Evolutionary conservation across 257 asterid species (phyloP), one percentile per base, ranked within the genome.

Genomic region (Capsicum baccatum): DNA sequence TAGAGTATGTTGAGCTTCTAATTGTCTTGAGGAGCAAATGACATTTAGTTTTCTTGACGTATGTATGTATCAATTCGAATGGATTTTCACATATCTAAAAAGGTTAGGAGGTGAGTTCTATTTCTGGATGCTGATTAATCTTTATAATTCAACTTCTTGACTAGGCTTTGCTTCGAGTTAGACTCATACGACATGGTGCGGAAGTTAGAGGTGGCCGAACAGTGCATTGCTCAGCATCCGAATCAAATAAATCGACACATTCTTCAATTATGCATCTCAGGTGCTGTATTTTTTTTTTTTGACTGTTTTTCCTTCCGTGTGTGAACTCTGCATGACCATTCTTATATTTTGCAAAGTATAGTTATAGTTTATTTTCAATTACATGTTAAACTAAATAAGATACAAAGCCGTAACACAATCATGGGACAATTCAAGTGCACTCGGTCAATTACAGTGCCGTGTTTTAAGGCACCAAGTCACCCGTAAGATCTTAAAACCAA

Each of bases 131-230:
- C 79, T 12, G 6, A 84, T 63, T 39, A 8, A 59, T 37, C 2
- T 26, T 68, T 83, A 64, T 73, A 48, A 66, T 19, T 74, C 80
- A 19, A 74, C 52, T 86, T 68, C 52, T 3, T 81, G 6, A 47
- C 63, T 81, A 95, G 98, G 95, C 97, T 15, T 57, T 91, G 92
- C 94, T 95, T 80, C 91, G 94, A 70, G 80, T 92, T 81, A 90
- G 85, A 86, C 90, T 93, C 79, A 85, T 95, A 26, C 97, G 92
- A 37, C 91, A 85, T 73, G 91, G 93, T 82, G 82, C 91, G 57
- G 98, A 92, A 86, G 81, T 80, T 64, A 87, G 85, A 85, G 93
- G 88, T 42, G 84, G 26, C 16, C 79, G 81, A 17, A 83, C 58
- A 21, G 52, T 81, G 14, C 85, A 84, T 67, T 74, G 78, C 70